Conservation (phyloP, 352 stramenopile species). For the Globisporangium paddicum region DNA sequence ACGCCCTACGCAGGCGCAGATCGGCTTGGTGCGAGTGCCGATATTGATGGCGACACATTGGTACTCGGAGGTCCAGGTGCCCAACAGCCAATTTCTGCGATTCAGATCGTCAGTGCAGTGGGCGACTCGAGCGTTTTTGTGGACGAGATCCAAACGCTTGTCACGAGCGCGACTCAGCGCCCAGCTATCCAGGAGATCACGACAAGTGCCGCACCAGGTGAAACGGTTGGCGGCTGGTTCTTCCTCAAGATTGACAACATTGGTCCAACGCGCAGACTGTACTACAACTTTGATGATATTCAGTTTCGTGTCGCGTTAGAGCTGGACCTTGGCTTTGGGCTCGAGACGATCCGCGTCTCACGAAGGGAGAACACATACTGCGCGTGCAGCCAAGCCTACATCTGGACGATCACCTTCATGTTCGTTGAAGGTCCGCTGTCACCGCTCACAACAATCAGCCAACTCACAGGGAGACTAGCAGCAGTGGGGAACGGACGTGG, state of each 20-base stretch:
- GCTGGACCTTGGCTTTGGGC: constrained; percentile 66
- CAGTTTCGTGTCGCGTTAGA: constrained; percentile 70
- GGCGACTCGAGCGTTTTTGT: constrained; percentile 47
- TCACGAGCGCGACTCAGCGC: constrained; percentile 45
- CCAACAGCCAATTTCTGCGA: constrained; percentile 49
- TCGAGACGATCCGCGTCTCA: constrained; percentile 50
- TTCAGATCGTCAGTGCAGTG: constrained; percentile 64
- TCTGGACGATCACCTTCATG: constrained; percentile 81
- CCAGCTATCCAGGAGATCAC: constrained; percentile 70
- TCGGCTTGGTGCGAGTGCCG: constrained; percentile 53
- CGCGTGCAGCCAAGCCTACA: constrained; percentile 56
- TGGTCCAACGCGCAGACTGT: constrained; percentile 50
- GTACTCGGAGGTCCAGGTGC: constrained; percentile 61
- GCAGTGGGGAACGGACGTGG: constrained; percentile 59
- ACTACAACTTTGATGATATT: constrained; percentile 61
- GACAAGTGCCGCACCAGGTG: constrained; percentile 53
- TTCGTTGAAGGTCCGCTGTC: constrained; percentile 54
- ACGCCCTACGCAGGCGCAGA: constrained; percentile 54
- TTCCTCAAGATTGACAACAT: constrained; percentile 49
- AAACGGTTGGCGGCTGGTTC: constrained; percentile 72
- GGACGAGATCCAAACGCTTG: constrained; percentile 69
- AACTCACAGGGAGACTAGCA: constrained; percentile 46
- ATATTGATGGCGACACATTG: constrained; percentile 60
- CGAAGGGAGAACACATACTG: constrained; percentile 65
- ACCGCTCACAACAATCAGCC: constrained; percentile 33